Evolutionary conservation across 1,284 basidiomycete genomes (phyloP).

Genomic region (Naganishia albida): DNA sequence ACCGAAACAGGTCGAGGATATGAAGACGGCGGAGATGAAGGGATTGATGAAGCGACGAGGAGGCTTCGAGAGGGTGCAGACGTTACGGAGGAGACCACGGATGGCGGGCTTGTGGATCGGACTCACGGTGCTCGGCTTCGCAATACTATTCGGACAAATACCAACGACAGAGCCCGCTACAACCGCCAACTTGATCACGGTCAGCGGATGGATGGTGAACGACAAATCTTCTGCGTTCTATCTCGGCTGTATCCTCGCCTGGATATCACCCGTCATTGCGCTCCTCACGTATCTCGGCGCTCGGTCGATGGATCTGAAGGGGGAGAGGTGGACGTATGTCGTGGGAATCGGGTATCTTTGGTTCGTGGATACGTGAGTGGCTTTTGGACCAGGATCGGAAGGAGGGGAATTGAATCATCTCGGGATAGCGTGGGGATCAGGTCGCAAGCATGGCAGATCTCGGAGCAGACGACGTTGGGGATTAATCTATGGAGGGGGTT

Average conservation of each 20-base stretch:
- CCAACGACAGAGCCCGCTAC: background rate
- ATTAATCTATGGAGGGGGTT: constrained; percentile 42
- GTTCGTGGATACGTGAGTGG: constrained; percentile 47
- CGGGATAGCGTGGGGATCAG: constrained; percentile 40
- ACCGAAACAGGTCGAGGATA: background rate
- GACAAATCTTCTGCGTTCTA: constrained; percentile 39
- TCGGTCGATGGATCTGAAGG: background rate
- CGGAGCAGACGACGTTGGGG: constrained; percentile 38
- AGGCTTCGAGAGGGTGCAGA: constrained; percentile 35
- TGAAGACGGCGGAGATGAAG: constrained; percentile 11
- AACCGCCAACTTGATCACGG: background rate
- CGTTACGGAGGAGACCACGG: constrained; percentile 39
- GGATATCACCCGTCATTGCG: constrained; percentile 44
- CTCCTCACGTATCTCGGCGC: constrained; percentile 43
- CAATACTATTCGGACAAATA: constrained; percentile 32
- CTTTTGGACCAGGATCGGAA: background rate
- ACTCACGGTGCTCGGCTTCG: constrained; percentile 32
- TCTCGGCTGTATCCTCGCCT: constrained; percentile 45
- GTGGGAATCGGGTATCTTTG: constrained; percentile 40
- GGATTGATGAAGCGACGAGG: background rate
- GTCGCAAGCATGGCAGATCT: constrained; percentile 43
- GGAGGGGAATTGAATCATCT: background rate
- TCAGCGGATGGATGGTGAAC: background rate
- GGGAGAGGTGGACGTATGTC: constrained; percentile 11
- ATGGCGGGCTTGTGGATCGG: constrained; percentile 38